Conservation (phyloP, 2,329 filamentous ascomycete species). For the Claviceps lovelessii region DNA sequence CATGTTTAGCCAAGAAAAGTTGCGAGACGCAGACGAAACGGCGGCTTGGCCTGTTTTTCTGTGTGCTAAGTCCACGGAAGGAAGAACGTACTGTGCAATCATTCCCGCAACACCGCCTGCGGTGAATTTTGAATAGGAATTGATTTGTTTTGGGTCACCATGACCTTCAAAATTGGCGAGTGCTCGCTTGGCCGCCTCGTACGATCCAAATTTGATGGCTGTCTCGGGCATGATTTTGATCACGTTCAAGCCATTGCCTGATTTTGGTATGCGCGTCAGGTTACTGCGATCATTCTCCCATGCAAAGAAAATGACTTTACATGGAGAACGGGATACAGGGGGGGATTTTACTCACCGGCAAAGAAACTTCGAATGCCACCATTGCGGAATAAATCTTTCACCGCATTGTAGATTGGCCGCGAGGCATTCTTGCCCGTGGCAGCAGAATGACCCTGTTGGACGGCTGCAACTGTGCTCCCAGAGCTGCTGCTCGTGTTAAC, state of each 20-base stretch:
- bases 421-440: conserved; percentile 50
- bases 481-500: conserved; percentile 54
- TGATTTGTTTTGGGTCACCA: conserved; percentile 63
- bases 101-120: conserved; percentile 87
- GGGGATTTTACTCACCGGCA: conserved; percentile 49
- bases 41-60: too few species aligned
- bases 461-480: conserved; percentile 46
- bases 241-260: conserved; percentile 91
- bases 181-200: conserved; percentile 83
- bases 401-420: conserved; percentile 56
- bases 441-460: conserved; percentile 54
- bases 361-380: conserved; percentile 84
- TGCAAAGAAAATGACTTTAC: background rate
- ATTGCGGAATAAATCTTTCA: conserved; percentile 66
- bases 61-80: background rate
- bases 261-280: background rate
- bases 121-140: conserved; percentile 74
- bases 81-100: conserved; percentile 60
- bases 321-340: background rate
- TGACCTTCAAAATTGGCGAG: conserved; percentile 82
- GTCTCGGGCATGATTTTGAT: conserved; percentile 98
- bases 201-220: conserved; percentile 94
- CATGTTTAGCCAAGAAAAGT: background rate
- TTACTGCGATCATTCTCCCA: background rate
- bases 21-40: background rate